Evolutionary conservation across 2,329 filamentous ascomycete genomes (phyloP).

Genomic region (Fusarium decemcellulare): DNA sequence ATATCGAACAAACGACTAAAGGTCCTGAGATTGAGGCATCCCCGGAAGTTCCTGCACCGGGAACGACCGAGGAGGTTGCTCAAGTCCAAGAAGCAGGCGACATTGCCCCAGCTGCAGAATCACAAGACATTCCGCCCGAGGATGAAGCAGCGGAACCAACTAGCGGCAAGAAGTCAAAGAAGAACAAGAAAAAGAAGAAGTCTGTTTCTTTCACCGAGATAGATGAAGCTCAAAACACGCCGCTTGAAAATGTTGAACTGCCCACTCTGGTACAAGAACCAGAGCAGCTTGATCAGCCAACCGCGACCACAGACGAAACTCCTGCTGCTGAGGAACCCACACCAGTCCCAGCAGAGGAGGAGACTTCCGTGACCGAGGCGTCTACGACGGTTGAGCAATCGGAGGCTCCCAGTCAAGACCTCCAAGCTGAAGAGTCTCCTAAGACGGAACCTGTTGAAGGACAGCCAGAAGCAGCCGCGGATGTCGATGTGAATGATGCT

Average conservation of each 20-base stretch:
- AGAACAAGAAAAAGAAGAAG: conserved; percentile 51
- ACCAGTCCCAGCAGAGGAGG: neutral
- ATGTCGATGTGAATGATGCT: conserved; percentile 3
- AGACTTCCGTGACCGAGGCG: neutral
- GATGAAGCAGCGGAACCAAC: conserved; percentile 28
- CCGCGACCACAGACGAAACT: conserved; percentile 8
- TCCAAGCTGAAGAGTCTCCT: neutral
- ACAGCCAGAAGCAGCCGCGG: conserved; percentile 12
- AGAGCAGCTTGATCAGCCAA: conserved; percentile 16
- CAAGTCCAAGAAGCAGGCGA: neutral
- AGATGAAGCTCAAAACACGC: conserved; percentile 14
- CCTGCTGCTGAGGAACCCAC: conserved; percentile 30
- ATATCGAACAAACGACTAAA: conserved; percentile 4
- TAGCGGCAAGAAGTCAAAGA: conserved; percentile 46
- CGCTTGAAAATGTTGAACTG: conserved; percentile 23
- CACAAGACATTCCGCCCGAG: conserved; percentile 28
- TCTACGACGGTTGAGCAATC: conserved; percentile 15
- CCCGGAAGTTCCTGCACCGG: neutral
- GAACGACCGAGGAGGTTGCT: neutral
- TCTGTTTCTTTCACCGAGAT: conserved; percentile 36
- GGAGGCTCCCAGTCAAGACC: neutral
- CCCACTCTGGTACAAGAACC: conserved; percentile 22
- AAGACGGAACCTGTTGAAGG: conserved; percentile 16
- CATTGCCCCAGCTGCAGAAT: neutral
- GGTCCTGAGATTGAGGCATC: neutral